Evolutionary conservation across 2,329 filamentous ascomycete genomes (phyloP).

Genomic region (Aspergillus sp.): DNA sequence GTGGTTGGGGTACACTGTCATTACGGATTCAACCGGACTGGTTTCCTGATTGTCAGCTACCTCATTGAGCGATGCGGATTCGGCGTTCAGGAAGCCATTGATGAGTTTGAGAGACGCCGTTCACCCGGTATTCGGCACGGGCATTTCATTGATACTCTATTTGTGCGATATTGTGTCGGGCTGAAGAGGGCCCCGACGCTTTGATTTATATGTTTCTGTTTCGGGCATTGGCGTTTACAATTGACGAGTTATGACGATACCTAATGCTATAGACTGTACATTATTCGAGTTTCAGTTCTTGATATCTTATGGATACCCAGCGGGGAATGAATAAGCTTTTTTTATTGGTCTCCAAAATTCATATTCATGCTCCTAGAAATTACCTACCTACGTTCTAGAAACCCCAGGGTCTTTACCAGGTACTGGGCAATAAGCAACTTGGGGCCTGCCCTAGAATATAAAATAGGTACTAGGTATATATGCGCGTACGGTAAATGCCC

Average conservation of each 20-base stretch:
- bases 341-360: too few species aligned
- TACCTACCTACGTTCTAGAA: too few species aligned
- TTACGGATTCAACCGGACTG: constrained; percentile 92
- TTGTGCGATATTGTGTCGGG: constrained; percentile 69
- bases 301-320: not conserved
- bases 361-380: too few species aligned
- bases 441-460: too few species aligned
- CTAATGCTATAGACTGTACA: constrained; percentile 23
- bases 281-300: not conserved
- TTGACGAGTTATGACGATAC: constrained; percentile 26
- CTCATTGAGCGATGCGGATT: constrained; percentile 78
- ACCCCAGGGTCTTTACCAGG: too few species aligned
- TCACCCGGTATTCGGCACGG: constrained; percentile 84
- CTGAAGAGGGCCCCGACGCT: constrained; percentile 46
- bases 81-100: constrained; percentile 72
- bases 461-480: too few species aligned
- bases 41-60: constrained; percentile 87
- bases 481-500: too few species aligned
- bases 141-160: constrained; percentile 83
- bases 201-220: constrained; percentile 16
- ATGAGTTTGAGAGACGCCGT: constrained; percentile 69
- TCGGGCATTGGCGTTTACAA: constrained; percentile 15
- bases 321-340: too few species aligned
- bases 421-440: too few species aligned
- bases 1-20: constrained; percentile 87